Base-by-base conservation (phyloP, 1,284 basidiomycete genomes). In the Trametes hirsuta region DNA sequence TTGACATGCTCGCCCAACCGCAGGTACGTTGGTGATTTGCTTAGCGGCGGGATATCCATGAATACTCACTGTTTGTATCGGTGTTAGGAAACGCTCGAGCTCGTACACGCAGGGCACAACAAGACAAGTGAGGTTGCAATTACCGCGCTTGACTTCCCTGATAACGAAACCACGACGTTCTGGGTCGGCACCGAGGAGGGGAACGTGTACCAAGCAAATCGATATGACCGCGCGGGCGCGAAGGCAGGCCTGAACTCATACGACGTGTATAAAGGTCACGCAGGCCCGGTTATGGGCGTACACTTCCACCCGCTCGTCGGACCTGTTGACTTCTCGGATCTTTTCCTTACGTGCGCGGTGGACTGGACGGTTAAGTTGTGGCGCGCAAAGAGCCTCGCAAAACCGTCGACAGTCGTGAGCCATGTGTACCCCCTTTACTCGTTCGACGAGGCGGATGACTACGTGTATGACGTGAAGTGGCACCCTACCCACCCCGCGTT, bases 391-490 rank as follows among this genome's bases (percentile, higher is more conserved):
- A 85, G 83, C 24, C 76, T 88, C 42, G 81, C 86, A 50, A 88
- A 85, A 74, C 81, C 86, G 21, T 76, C 76, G 30, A 86, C 87
- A 12, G 74, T 80, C 24, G 77, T 79, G 25, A 83, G 87, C 60
- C 75, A 75, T 6, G 81, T 95, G 22, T 55, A 84, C 1, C 93
- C 96, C 1, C 68, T 97, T 18, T 91, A 95, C 73, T 94, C 92
- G 45, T 97, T 98, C 69, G 96, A 99, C 68, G 96, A 98, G 75
- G 90, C 94, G 11, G 94, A 95, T 73, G 97, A 99, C 74, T 98
- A 98, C 72, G 94, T 99, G n/a, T 98, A 97, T 76, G 97, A 98
- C 76, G 95, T 95, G 50, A 91, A 90, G 72, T 99, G 97, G 97
- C 96, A 98, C 74, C 95, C 96, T 1, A 80, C 86, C 25, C 96